These are phyloP conservation scores for Sicyos edulis DNA, from an alignment of 306 rosid species.

Conservation along the genomic window DNA sequence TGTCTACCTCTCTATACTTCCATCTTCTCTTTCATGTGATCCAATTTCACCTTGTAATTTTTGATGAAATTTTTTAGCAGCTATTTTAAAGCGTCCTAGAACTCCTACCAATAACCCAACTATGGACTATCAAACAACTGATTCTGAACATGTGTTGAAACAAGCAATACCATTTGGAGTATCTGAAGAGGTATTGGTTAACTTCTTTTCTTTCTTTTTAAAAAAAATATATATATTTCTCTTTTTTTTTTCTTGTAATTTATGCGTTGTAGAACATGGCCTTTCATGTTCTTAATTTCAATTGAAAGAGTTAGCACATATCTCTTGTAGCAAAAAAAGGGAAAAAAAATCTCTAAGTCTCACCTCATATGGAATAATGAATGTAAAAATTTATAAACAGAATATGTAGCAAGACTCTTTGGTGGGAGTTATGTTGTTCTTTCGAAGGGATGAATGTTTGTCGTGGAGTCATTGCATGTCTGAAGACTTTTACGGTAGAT, in stretches of 20 bases:
- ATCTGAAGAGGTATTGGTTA: constrained; percentile 67
- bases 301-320: not conserved
- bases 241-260: not conserved
- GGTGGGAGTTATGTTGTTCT: too few relatives aligned
- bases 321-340: not conserved
- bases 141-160: constrained; percentile 90
- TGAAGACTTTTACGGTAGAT: too few relatives aligned
- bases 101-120: constrained; percentile 86
- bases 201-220: not conserved
- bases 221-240: not conserved
- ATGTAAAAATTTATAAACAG: not conserved
- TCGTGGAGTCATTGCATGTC: not conserved
- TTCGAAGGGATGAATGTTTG: too few relatives aligned
- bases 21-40: too few relatives aligned
- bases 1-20: too few relatives aligned
- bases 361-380: not conserved
- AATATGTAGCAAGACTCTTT: not conserved
- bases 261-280: not conserved
- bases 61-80: constrained; percentile 33
- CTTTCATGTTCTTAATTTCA: not conserved
- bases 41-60: too few relatives aligned
- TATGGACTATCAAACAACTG: constrained; percentile 97
- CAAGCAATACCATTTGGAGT: constrained; percentile 86
- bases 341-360: not conserved
- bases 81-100: constrained; percentile 91